Conservation (phyloP, 1,284 basidiomycete genomes). For the Cutaneotrichosporon sp. region DNA sequence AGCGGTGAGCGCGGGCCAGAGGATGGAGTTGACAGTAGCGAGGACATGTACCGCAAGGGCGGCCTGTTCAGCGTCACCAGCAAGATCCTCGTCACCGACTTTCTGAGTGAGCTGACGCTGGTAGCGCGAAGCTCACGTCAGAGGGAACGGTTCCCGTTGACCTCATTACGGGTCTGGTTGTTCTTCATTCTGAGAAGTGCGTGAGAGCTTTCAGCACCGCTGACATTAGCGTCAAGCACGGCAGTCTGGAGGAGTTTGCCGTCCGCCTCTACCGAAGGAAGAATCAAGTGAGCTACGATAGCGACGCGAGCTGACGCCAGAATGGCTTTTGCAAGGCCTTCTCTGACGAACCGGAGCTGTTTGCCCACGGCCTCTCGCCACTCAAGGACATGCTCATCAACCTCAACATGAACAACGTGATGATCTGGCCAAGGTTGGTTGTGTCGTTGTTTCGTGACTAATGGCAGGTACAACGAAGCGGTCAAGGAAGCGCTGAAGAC, state of each 20-base stretch:
- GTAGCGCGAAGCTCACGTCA: slow-evolving; percentile 8
- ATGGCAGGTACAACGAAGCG: slow-evolving; percentile 73
- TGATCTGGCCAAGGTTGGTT: slow-evolving; percentile 80
- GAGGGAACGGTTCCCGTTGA: slow-evolving; percentile 71
- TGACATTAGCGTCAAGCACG: slow-evolving; percentile 64
- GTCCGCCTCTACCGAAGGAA: slow-evolving; percentile 80
- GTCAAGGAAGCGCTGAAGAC: slow-evolving; percentile 74
- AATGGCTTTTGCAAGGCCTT: slow-evolving; percentile 94
- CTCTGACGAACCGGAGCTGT: slow-evolving; percentile 90
- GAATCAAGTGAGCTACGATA: slow-evolving; percentile 55
- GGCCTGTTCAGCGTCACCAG: slow-evolving; percentile 90
- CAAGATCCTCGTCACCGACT: slow-evolving; percentile 89
- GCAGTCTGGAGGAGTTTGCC: slow-evolving; percentile 84
- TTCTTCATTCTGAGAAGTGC: slow-evolving; percentile 89
- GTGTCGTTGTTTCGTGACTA: neutral
- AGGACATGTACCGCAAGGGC: slow-evolving; percentile 76
- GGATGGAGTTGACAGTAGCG: slow-evolving; percentile 51
- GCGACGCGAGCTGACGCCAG: slow-evolving; percentile 34
- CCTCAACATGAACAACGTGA: slow-evolving; percentile 77
- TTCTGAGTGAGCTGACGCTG: slow-evolving; percentile 59
- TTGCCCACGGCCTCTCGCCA: slow-evolving; percentile 85
- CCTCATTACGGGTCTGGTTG: slow-evolving; percentile 82
- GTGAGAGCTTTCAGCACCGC: slow-evolving; percentile 14
- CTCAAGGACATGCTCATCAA: slow-evolving; percentile 89
- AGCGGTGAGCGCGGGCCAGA: slow-evolving; percentile 58